Base-by-base conservation (phyloP, 768 basidiomycete genomes). In the Phaeotremella fagi region DNA sequence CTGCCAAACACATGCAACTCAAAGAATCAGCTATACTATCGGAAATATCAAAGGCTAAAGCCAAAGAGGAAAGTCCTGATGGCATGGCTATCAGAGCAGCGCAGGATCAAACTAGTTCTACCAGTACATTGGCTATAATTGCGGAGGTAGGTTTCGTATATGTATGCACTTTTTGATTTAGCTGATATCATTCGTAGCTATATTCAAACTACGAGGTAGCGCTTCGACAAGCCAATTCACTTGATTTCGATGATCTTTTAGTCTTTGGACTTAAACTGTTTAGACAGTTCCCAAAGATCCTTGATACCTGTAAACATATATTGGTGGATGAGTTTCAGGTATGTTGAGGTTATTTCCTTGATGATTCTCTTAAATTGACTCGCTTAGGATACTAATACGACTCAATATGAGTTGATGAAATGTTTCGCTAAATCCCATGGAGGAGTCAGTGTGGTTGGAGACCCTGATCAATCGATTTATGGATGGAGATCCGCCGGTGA, bases 381-480 rank as follows among this genome's bases (percentile, higher is more conserved):
- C 31, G 9, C 7, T 7, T 33, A 89, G 74, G 88, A 91, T 71
- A 90, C 88, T 0, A 90, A 90, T 60, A 80, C 77, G 3, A 82
- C 83, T 18, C 89, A 91, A 70, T 91, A 90, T 70, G 79, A 85
- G 52, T 80, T 91, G 22, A 85, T 90, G 84, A 79, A 77, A 55
- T 75, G 79, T 3, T 81, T 92, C 47, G 86, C 83, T 0, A 63
- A 77, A 12, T 63, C 73, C 3, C 74, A 76, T 28, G 74, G 78
- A 25, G 82, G 83, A 56, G 78, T 90, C 24, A 88, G 85, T 3
- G 81, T 91, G 35, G 88, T 92, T 2, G 90, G 90, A 0, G 90
- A 92, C 75, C 90, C 90, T 0, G 90, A 92, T 71, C 90, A 92
- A 68, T 88, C 87, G 0, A 90, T 90, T 36, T 90, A 90, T 61